Conservation (phyloP, 106 monocot genomes). For the Apostasia shenzhenica region DNA sequence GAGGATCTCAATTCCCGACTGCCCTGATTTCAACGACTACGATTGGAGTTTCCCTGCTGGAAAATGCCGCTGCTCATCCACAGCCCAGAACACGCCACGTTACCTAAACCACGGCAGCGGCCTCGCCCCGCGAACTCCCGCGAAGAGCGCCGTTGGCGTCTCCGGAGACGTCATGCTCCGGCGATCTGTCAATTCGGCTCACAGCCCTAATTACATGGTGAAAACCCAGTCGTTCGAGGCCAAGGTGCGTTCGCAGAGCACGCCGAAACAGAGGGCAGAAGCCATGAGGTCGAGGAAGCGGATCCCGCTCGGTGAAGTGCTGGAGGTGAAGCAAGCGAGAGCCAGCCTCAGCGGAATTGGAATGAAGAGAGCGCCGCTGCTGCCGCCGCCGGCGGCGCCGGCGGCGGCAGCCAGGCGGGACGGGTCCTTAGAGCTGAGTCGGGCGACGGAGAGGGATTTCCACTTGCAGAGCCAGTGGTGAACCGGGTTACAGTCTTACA, state of each 20-base stretch:
- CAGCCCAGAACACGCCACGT: constrained; percentile 38
- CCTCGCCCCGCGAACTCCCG: constrained; percentile 44
- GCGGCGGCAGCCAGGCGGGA: too few species aligned
- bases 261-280: constrained; percentile 85
- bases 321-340: constrained; percentile 33
- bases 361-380: constrained; percentile 31
- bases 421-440: too few species aligned
- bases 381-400: too few species aligned
- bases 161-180: not conserved
- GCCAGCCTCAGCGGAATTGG: constrained; percentile 56
- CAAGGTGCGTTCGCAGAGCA: constrained; percentile 83
- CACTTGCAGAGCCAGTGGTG: too few species aligned
- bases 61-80: constrained; percentile 17
- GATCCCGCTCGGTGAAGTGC: constrained; percentile 39
- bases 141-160: constrained; percentile 36
- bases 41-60: constrained; percentile 32
- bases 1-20: constrained; percentile 30
- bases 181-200: constrained; percentile 6
- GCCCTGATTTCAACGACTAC: constrained; percentile 28
- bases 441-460: too few species aligned
- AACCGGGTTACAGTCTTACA: too few species aligned
- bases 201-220: constrained; percentile 66
- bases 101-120: constrained; percentile 15
- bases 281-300: constrained; percentile 22
- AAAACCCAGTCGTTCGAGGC: constrained; percentile 84